phyloP scores from a whole-genome alignment of 345 rosid genomes.

The Euphorbia pulcherrima region DNA sequence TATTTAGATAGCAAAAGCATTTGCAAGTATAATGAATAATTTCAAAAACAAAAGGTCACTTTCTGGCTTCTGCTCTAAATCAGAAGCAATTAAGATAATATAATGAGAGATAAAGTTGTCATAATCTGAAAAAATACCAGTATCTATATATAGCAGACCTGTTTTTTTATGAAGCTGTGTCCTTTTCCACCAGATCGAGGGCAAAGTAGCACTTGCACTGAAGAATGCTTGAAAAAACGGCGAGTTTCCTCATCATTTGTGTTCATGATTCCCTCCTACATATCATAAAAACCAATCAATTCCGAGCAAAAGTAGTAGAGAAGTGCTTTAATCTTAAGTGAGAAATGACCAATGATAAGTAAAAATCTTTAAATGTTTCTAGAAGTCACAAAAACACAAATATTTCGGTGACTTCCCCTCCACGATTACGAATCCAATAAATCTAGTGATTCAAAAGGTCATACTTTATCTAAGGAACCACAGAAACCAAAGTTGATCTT shows the following conservation, averaged over 20 bases:
- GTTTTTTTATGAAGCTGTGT: slow-evolving; percentile 70
- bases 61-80: background rate
- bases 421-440: background rate
- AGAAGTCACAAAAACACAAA: background rate
- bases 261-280: slow-evolving; percentile 79
- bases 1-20: background rate
- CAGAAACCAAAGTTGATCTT: background rate
- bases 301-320: background rate
- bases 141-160: slow-evolving; percentile 41
- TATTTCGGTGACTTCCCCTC: background rate
- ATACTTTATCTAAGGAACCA: background rate
- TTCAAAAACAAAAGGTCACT: background rate
- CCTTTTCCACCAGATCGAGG: slow-evolving; percentile 85
- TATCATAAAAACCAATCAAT: slow-evolving; percentile 17
- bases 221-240: slow-evolving; percentile 78
- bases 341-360: background rate
- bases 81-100: background rate
- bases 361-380: background rate
- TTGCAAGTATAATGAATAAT: background rate
- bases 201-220: slow-evolving; percentile 84
- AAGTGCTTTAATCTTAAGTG: background rate
- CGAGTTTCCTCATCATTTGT: slow-evolving; percentile 90
- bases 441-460: background rate
- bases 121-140: background rate
- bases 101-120: background rate